A percentile compares a stretch with the other conserved stretches of the same genome.
phyloP scores from a whole-genome alignment of 2,329 filamentous ascomycete species.

The Cytospora leucostoma region DNA sequence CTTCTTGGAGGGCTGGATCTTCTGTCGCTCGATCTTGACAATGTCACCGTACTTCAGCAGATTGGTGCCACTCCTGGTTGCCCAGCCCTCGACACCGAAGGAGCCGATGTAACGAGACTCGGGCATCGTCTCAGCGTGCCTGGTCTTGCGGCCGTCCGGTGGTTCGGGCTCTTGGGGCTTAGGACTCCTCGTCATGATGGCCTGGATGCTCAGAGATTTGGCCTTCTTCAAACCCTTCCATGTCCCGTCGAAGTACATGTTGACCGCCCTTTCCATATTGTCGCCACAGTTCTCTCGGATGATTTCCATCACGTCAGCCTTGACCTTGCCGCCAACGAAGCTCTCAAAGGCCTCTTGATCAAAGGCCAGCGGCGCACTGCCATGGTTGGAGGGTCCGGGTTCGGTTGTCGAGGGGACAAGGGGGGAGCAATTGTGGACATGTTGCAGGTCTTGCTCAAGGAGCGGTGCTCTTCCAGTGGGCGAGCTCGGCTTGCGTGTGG shows the following conservation, averaged over 20 bases:
- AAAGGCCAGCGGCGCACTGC: conserved; percentile 45
- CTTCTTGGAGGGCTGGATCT: conserved; percentile 62
- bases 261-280: conserved; percentile 63
- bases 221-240: conserved; percentile 55
- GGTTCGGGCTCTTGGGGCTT: conserved; percentile 18
- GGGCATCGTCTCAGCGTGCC: conserved; percentile 37
- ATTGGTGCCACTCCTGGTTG: conserved; percentile 76
- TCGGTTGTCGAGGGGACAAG: conserved; percentile 5
- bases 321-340: conserved; percentile 60
- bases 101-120: conserved; percentile 77
- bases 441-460: conserved; percentile 21
- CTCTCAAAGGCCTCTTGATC: conserved; percentile 59
- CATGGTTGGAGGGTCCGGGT: conserved; percentile 29
- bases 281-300: conserved; percentile 58
- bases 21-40: conserved; percentile 86
- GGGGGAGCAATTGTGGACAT: conserved; percentile 28
- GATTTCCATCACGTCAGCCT: conserved; percentile 47
- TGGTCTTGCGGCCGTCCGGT: not conserved
- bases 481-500: not conserved
- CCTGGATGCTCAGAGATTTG: conserved; percentile 7
- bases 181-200: conserved; percentile 21
- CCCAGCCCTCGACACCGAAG: conserved; percentile 90
- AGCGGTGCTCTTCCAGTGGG: not conserved
- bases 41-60: conserved; percentile 78
- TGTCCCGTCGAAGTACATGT: conserved; percentile 71